These are phyloP conservation scores for Rutstroemia sp. DNA, from an alignment of 2,329 filamentous ascomycete genomes.

Conservation along the genomic window DNA sequence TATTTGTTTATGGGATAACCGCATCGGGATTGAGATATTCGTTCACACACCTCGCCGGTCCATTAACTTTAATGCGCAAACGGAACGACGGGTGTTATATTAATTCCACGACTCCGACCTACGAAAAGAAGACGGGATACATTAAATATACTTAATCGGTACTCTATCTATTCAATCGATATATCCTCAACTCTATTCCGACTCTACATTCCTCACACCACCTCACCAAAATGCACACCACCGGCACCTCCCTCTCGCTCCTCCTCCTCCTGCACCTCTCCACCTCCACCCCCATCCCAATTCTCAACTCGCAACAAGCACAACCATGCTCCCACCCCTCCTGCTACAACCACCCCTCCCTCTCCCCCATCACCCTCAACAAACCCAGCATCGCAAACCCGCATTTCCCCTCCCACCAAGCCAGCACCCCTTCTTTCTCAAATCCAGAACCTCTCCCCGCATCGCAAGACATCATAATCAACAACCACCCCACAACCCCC, in stretches of 20 bases:
- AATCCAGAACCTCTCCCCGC: background rate
- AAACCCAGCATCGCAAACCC: slow-evolving; percentile 11
- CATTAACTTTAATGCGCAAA: too few relatives aligned
- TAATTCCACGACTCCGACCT: too few relatives aligned
- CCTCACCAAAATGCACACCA: slow-evolving; percentile 4
- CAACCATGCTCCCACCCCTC: too few relatives aligned
- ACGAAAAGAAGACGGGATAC: too few relatives aligned
- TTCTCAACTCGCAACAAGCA: background rate
- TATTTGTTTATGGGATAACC: too few relatives aligned
- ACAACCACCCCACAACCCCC: slow-evolving; percentile 22
- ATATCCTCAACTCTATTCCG: too few relatives aligned
- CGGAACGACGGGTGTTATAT: too few relatives aligned
- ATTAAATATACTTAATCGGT: too few relatives aligned
- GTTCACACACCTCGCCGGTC: too few relatives aligned
- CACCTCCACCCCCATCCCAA: slow-evolving; percentile 11
- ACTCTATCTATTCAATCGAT: too few relatives aligned
- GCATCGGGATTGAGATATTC: too few relatives aligned
- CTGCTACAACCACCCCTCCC: too few relatives aligned
- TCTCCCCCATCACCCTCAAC: background rate
- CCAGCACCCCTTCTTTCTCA: background rate
- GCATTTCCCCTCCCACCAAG: slow-evolving; percentile 23
- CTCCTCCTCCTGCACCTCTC: slow-evolving; percentile 15
- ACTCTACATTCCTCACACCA: background rate
- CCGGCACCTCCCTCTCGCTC: slow-evolving; percentile 2
- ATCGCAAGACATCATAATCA: background rate